A percentile compares a stretch with the other conserved stretches of the same genome.
Conservation (phyloP, 73 alveolate genomes). For the Paramecium caudatum region DNA sequence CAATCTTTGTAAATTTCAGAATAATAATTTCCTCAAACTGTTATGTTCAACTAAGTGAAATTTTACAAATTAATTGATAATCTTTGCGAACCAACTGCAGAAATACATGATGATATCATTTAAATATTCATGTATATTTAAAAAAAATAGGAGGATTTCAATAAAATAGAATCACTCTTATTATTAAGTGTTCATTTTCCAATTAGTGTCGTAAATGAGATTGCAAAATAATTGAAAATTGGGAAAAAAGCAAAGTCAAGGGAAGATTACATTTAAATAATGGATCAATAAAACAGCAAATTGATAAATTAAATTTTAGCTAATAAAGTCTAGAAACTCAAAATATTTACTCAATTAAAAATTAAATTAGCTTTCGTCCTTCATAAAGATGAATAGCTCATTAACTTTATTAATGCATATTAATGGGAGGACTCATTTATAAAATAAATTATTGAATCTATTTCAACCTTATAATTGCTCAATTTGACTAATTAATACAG, state of each 20-base stretch:
- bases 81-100: not conserved
- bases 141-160: not conserved
- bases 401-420: not conserved
- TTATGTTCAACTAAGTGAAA: not conserved
- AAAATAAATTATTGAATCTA: not conserved
- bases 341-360: not conserved
- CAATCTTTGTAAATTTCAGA: not conserved
- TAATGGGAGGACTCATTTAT: not conserved
- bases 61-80: not conserved
- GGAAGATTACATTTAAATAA: not conserved
- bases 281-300: not conserved
- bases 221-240: not conserved
- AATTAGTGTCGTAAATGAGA: not conserved
- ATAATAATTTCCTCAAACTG: slow-evolving; percentile 31
- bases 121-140: not conserved
- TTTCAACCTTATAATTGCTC: not conserved
- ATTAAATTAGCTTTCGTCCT: not conserved
- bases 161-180: not conserved
- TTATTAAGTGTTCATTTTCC: not conserved
- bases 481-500: not conserved
- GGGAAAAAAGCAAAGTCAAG: not conserved
- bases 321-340: not conserved
- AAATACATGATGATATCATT: not conserved
- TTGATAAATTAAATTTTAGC: not conserved
- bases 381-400: not conserved